Base-by-base conservation (phyloP, 163 green algal genomes). In the Chlorella variabilis region DNA sequence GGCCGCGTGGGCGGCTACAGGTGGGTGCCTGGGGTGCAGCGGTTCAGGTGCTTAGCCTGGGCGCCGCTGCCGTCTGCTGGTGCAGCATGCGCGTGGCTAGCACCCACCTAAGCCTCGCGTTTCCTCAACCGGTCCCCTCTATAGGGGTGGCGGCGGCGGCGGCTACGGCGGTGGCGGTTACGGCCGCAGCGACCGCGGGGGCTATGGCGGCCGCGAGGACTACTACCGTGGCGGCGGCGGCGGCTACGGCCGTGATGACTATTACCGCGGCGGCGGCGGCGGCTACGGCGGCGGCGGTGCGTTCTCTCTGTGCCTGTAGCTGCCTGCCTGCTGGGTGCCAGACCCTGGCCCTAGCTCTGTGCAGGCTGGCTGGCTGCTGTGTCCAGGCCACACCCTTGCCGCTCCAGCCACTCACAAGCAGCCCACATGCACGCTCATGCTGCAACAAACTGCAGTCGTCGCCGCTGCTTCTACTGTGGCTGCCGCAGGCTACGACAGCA, bases 241-340 rank as follows among this genome's bases (percentile, higher is more conserved):
- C 68, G 23, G 41, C 39, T 56, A 75, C 7, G 39, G 68, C 29
- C 29, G 68, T 0, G 75, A 71, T 9, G 75, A 71, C 18, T 81
- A 81, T 41, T 71, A 71, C 41, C 58, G 75, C 18, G 74, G 73
- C 31, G 71, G 70, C 31, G 42, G 71, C 41, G 75, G 75, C 29
- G 75, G 75, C 58, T 81, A 81, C n/a, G 75, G 71, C 23, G 71
- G 71, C 54, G 71, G 75, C 18, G 75, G 73, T 69, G 73, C 25
- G 9, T 71, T 4, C 34, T 31, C 1, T 33, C 17, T 7, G 33
- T 34, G 1, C n/a, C 39, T 74, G 66, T 25, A 38, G 36, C 39
- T 7, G 42, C 67, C 38, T n/a, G 41, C 11, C 15, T 15, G n/a
- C 68, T 58, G 3, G 3, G 5, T 48, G 31, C 31, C 42, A 17